These are phyloP conservation scores for Quercus robur DNA, from an alignment of 306 rosid species.

Conservation along the genomic window DNA sequence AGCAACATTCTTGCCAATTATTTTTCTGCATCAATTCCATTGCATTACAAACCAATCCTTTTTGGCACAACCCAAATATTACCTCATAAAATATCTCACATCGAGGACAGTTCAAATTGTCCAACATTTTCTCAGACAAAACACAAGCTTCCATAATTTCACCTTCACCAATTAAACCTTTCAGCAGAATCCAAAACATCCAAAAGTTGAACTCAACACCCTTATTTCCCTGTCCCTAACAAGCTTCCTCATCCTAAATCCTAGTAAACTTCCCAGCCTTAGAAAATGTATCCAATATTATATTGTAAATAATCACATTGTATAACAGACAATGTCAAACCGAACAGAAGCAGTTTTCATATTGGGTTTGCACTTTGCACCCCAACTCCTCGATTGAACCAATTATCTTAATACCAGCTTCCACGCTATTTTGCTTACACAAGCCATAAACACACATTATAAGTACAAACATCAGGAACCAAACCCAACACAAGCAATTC, in stretches of 20 bases:
- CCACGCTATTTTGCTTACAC: conserved; percentile 56
- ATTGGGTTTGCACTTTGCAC: conserved; percentile 64
- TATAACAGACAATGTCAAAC: too few relatives aligned
- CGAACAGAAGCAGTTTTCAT: conserved; percentile 14
- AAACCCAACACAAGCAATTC: conserved; percentile 74
- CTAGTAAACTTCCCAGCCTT: conserved; percentile 30
- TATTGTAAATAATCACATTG: conserved; percentile 44
- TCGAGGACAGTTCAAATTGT: conserved; percentile 33
- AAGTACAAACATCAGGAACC: conserved; percentile 66
- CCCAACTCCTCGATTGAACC: conserved; percentile 61
- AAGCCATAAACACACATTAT: conserved; percentile 64
- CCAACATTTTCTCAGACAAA: conserved; percentile 63
- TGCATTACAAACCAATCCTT: conserved; percentile 47
- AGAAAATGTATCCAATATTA: conserved; percentile 47
- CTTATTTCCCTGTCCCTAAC: conserved; percentile 47
- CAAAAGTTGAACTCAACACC: conserved; percentile 51
- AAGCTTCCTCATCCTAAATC: conserved; percentile 32
- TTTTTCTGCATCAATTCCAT: conserved; percentile 43
- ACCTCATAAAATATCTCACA: conserved; percentile 52
- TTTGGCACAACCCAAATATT: conserved; percentile 50
- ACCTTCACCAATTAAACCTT: conserved; percentile 46
- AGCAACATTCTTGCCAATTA: conserved; percentile 35
- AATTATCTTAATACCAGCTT: conserved; percentile 44
- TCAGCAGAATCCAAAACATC: conserved; percentile 54
- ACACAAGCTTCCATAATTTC: conserved; percentile 49